phyloP scores from a whole-genome alignment of 495 filamentous ascomycete species.

The Xylaria telfairii region DNA sequence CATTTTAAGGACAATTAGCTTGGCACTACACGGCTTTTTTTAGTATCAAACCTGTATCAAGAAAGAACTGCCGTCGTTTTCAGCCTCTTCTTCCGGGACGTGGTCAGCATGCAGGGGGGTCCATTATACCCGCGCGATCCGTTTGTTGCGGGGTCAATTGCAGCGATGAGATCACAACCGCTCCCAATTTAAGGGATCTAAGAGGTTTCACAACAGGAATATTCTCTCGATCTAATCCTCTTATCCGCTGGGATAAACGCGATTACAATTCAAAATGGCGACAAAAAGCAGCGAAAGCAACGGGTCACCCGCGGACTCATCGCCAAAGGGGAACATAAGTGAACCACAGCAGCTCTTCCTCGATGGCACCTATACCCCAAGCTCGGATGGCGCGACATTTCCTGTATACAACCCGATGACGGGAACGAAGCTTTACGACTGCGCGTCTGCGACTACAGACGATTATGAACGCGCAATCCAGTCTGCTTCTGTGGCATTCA shows the following conservation, averaged over 20 bases:
- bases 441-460: slow-evolving; percentile 61
- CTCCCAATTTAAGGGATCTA: too few relatives aligned
- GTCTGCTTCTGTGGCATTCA: slow-evolving; percentile 67
- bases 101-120: slow-evolving; percentile 11
- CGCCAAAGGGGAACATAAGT: slow-evolving; percentile 12
- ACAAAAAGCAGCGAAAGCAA: background rate
- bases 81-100: background rate
- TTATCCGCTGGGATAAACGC: background rate
- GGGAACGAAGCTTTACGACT: slow-evolving; percentile 59
- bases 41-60: background rate
- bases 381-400: slow-evolving; percentile 59
- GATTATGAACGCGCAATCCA: slow-evolving; percentile 65
- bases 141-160: slow-evolving; percentile 9
- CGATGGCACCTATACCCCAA: slow-evolving; percentile 63
- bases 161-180: background rate
- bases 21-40: too few relatives aligned
- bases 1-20: too few relatives aligned
- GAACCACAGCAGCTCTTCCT: slow-evolving; percentile 61
- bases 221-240: too few relatives aligned
- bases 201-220: too few relatives aligned
- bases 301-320: background rate
- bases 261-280: background rate
- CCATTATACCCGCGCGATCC: slow-evolving; percentile 1
- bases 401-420: slow-evolving; percentile 66
- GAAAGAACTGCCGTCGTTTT: slow-evolving; percentile 14